Evolutionary conservation across 495 filamentous ascomycete genomes (phyloP), one percentile per base, ranked within the genome.

Genomic region (Astrothelium macrocarpum): DNA sequence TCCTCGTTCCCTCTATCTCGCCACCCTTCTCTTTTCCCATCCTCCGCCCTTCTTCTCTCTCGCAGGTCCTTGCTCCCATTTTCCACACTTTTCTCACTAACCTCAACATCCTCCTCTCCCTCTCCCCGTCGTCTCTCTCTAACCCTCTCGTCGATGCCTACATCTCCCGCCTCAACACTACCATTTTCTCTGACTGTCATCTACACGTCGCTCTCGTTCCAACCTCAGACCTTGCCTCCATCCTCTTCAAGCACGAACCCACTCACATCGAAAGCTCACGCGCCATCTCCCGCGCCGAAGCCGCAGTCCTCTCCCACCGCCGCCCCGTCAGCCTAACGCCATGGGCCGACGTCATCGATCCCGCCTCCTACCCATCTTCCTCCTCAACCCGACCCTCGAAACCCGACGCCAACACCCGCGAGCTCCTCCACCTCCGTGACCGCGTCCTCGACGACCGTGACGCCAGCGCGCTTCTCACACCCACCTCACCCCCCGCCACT

Each of bases 31-130:
- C 49, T 28, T 56, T 56, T 25, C 49, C 49, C 25, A 56, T 29
- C 10, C 2, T 56, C 5, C 20, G 29, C 12, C 49, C 49, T 9
- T 11, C 49, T 10, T 56, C 49, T 29, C 49, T 56, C 25, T 25
- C 49, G 23, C 25, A 28, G 2, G 9, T 56, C 49, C 49, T 25
- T 11, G 11, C 23, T 16, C 25, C 5, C 9, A 56, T 29, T 5
- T 56, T 56, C 20, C 49, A 29, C 49, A 56, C 20, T 25, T 29
- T 56, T 9, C 2, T 56, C 49, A 16, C 25, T 16, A 56, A 56
- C 20, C 49, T 56, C 49, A 56, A 56, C 49, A 29, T 56, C 25
- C 49, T 56, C 25, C 25, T 56, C 49, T 28, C 49, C 20, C 49
- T 56, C 49, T 56, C 49, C 9, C 12, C 20, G 25, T n/a, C 49